Base-by-base conservation (phyloP, 192 early-diverging fungal genomes). In the Umbelopsis isabellina region DNA sequence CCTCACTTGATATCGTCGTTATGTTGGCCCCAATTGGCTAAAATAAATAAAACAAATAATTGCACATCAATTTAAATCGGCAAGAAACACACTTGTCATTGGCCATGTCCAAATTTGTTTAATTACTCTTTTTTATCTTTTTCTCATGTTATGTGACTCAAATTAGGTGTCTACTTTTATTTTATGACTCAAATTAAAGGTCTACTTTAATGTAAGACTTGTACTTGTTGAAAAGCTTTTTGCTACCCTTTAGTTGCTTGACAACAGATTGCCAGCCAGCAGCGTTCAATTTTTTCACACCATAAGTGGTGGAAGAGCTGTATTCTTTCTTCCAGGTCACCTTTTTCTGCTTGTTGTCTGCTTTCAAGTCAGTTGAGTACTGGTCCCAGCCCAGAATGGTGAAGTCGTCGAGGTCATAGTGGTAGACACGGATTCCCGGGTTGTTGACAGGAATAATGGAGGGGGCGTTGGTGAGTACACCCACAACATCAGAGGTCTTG, bases 381-480 rank as follows among this genome's bases (percentile, higher is more conserved):
- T 79, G 77, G 5, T 45, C 64, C 71, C 72, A 79, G 30, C 74
- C 77, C 47, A 67, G 21, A 23, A 79, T 70, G 3, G 72, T 69
- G 58, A 18, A 3, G 30, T 64, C 46, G 23, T 55, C 13, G 49
- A 67, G 10, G n/a, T 76, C 67, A 52, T 80, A 82, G 4, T 65
- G 49, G 35, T 82, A 82, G 6, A 75, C 69, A 23, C 80, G 78
- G 33, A 82, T 30, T 47, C 61, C 80, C 20, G 80, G 75, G 37
- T 82, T 79, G 45, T 79, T 70, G 30, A 41, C 48, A 47, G 80
- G 80, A 46, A 77, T 22, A 21, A 82, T 46, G 13, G 80, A 82
- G 6, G 80, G 78, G 13, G 80, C 67, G 61, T 79, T 82, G 21
- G 48, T 77, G 9, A 82, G 53, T 0, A 77, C 68, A 46, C 50